A percentile compares a stretch with the other conserved stretches of the same genome.
Conservation (phyloP, 139 green algal species). For the Pleodorina starrii region DNA sequence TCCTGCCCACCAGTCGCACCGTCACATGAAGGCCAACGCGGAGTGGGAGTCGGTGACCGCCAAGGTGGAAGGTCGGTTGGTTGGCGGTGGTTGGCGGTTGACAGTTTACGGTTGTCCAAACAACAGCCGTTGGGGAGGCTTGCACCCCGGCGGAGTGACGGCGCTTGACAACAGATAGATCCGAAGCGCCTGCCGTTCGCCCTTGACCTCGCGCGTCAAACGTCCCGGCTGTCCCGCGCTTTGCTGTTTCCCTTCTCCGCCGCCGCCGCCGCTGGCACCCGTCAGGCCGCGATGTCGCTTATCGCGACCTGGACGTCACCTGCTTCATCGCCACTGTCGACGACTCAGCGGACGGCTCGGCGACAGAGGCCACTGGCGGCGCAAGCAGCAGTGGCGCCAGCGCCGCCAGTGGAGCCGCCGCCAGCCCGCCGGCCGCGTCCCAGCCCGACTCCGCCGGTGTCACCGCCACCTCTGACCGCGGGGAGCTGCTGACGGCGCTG, state of each 20-base stretch:
- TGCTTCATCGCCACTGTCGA: constrained; percentile 68
- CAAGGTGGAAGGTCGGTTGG: constrained; percentile 66
- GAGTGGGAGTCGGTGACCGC: constrained; percentile 80
- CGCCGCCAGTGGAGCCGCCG: too few relatives aligned
- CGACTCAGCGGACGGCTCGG: constrained; percentile 1
- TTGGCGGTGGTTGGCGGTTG: background rate
- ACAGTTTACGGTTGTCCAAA: too few relatives aligned
- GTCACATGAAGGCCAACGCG: constrained; percentile 83
- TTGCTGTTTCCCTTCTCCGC: background rate
- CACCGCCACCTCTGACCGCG: too few relatives aligned
- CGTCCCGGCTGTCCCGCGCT: too few relatives aligned
- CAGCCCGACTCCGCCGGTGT: too few relatives aligned
- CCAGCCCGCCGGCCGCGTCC: too few relatives aligned
- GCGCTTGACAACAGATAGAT: too few relatives aligned
- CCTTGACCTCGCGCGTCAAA: too few relatives aligned
- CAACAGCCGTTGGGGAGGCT: too few relatives aligned
- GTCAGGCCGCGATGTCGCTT: constrained; percentile 62
- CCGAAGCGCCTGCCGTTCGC: too few relatives aligned
- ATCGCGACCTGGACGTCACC: constrained; percentile 66
- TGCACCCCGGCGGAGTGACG: too few relatives aligned
- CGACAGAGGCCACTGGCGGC: background rate
- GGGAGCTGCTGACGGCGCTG: background rate
- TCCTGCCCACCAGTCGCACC: constrained; percentile 78
- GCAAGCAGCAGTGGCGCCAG: too few relatives aligned
- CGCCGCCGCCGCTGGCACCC: background rate